Conservation (phyloP, 306 rosid species). For the Dalbergia oliveri region DNA sequence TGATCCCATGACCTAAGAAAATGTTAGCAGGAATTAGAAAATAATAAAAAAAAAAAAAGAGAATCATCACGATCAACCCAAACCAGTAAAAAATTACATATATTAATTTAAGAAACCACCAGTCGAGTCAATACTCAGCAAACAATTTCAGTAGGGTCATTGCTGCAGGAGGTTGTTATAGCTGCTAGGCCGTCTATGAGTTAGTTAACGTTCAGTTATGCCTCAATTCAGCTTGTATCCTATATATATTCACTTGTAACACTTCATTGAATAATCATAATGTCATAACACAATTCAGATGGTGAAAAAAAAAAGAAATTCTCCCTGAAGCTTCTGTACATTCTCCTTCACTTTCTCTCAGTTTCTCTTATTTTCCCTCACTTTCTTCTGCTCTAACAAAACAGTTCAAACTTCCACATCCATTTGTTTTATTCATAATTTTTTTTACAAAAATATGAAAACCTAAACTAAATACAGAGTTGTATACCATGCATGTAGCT, state of each 20-base stretch:
- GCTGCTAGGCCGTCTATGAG: no score
- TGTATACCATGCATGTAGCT: background rate
- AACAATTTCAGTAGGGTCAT: no score
- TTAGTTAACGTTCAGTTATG: no score
- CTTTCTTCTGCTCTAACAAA: background rate
- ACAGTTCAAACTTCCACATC: background rate
- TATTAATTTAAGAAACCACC: background rate
- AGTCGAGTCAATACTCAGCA: background rate
- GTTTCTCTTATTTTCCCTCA: no score
- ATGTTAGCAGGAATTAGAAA: background rate
- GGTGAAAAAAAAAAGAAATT: no score
- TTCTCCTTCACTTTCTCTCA: no score
- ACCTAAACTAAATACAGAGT: background rate
- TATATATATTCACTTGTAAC: no score
- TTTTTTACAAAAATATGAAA: background rate
- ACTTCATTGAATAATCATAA: no score
- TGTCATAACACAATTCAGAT: no score
- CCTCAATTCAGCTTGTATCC: no score
- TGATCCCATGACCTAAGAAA: conserved; percentile 93
- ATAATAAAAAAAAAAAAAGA: background rate
- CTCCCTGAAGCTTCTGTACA: no score
- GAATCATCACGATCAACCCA: conserved; percentile 32
- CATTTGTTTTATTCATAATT: background rate
- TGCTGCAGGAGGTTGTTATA: no score
- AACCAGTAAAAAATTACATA: background rate